These are phyloP conservation scores for Lasiosphaeriaceae sp. DNA, from an alignment of 495 filamentous ascomycete species.

Conservation along the genomic window DNA sequence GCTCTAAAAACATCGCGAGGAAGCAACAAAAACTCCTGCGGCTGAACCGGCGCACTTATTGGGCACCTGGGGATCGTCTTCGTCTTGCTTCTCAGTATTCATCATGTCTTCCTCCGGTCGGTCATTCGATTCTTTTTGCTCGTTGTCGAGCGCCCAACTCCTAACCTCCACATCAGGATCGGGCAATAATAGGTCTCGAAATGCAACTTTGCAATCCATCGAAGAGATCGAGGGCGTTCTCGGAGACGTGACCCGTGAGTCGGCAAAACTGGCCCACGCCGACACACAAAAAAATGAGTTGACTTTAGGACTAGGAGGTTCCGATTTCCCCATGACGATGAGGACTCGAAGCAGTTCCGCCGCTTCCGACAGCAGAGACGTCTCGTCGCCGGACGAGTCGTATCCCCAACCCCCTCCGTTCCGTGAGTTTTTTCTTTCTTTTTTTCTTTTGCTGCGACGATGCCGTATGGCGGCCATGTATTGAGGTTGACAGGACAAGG, in stretches of 20 bases:
- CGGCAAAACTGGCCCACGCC: too few species aligned
- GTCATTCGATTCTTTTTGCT: background rate
- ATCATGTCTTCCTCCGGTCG: too few species aligned
- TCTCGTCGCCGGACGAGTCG: too few species aligned
- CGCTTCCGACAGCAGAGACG: too few species aligned
- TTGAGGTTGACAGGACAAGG: background rate
- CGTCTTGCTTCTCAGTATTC: too few species aligned
- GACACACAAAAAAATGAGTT: background rate
- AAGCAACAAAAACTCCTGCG: too few species aligned
- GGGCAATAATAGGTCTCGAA: background rate
- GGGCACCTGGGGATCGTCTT: too few species aligned
- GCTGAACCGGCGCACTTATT: too few species aligned
- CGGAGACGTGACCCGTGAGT: conserved; percentile 17
- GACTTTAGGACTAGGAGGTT: background rate
- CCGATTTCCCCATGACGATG: conserved; percentile 6
- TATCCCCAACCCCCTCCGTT: conserved; percentile 18
- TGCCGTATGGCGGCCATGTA: background rate
- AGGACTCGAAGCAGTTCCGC: background rate
- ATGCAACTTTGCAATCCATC: background rate
- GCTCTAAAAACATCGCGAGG: too few species aligned
- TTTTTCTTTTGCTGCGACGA: background rate
- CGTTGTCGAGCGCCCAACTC: background rate
- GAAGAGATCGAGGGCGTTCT: conserved; percentile 12
- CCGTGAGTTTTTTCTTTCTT: conserved; percentile 11
- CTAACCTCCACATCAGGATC: background rate